phyloP scores from a whole-genome alignment of 352 stramenopile species.

The Pythium monospermum region DNA sequence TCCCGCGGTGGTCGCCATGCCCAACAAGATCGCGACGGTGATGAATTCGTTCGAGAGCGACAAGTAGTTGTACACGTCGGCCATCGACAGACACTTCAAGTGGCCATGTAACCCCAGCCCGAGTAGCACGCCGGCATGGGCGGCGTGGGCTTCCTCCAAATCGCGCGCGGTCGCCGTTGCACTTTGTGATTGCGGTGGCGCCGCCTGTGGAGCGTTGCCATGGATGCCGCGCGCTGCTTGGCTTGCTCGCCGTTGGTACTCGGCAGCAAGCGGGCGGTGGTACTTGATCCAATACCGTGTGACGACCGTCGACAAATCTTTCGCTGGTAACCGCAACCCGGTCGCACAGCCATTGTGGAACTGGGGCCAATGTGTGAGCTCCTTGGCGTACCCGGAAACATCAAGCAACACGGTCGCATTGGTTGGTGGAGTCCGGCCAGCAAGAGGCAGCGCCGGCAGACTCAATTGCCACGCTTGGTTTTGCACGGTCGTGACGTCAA shows the following conservation, averaged over 20 bases:
- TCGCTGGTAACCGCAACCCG: slow-evolving; percentile 83
- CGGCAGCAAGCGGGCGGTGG: slow-evolving; percentile 80
- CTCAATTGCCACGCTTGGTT: slow-evolving; percentile 84
- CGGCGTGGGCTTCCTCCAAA: slow-evolving; percentile 78
- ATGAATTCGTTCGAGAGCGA: slow-evolving; percentile 95
- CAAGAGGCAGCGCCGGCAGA: slow-evolving; percentile 91
- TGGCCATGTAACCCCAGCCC: slow-evolving; percentile 94
- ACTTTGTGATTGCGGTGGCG: slow-evolving; percentile 13
- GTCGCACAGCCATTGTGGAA: slow-evolving; percentile 98
- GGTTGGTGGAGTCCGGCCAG: slow-evolving; percentile 89
- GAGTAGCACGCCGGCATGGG: slow-evolving; percentile 94
- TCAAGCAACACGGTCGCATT: slow-evolving; percentile 93
- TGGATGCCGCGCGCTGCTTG: not conserved
- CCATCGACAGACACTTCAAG: slow-evolving; percentile 93
- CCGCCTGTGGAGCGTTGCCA: slow-evolving; percentile 9
- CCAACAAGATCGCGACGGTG: slow-evolving; percentile 95
- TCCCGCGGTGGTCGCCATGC: slow-evolving; percentile 93
- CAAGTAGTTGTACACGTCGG: slow-evolving; percentile 98
- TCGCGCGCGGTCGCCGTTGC: slow-evolving; percentile 27
- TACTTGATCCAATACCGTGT: slow-evolving; percentile 98
- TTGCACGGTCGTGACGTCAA: slow-evolving; percentile 58
- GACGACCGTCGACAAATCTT: slow-evolving; percentile 76
- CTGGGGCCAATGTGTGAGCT: slow-evolving; percentile 95
- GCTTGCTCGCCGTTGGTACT: slow-evolving; percentile 18
- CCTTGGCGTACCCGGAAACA: slow-evolving; percentile 80